Conservation (phyloP, 805 yeast species). For the Myxozyma udenii region DNA sequence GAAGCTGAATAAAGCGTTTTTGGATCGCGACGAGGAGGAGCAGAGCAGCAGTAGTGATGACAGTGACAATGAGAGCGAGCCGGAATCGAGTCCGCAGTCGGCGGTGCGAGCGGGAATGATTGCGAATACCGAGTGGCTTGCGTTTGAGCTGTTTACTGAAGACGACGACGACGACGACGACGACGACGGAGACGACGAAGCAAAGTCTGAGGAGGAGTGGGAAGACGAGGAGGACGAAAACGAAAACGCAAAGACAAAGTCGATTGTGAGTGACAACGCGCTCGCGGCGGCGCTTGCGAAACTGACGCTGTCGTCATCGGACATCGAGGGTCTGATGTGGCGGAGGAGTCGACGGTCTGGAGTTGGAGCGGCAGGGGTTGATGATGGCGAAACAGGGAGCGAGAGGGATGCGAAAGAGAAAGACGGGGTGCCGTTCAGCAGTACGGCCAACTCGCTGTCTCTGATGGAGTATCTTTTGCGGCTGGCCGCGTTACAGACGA, state of each 20-base stretch:
- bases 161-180: conserved; percentile 32
- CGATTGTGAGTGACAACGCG: conserved; percentile 5
- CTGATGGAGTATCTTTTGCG: conserved; percentile 63
- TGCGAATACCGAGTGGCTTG: conserved; percentile 32
- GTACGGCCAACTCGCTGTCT: conserved; percentile 40
- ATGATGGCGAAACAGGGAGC: neutral
- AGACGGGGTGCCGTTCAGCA: neutral
- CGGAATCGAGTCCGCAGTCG: conserved; percentile 34
- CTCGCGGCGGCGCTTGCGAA: conserved; percentile 16
- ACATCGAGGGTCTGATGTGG: conserved; percentile 15
- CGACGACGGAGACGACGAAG: conserved; percentile 34
- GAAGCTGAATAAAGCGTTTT: conserved; percentile 43
- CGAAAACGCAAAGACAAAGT: neutral
- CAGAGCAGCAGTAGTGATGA: conserved; percentile 9
- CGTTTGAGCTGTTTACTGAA: conserved; percentile 29
- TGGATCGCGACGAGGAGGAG: conserved; percentile 8
- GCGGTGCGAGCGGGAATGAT: conserved; percentile 17
- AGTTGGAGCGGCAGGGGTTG: neutral
- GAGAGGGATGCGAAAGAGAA: neutral
- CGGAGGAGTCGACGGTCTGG: neutral
- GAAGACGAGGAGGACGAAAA: conserved; percentile 30
- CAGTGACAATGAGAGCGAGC: conserved; percentile 23
- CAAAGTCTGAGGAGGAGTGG: conserved; percentile 31
- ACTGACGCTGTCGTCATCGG: conserved; percentile 17
- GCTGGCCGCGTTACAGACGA: conserved; percentile 56